Evolutionary conservation across 2,329 filamentous ascomycete species (phyloP).

Genomic region (Xylaria sp.): DNA sequence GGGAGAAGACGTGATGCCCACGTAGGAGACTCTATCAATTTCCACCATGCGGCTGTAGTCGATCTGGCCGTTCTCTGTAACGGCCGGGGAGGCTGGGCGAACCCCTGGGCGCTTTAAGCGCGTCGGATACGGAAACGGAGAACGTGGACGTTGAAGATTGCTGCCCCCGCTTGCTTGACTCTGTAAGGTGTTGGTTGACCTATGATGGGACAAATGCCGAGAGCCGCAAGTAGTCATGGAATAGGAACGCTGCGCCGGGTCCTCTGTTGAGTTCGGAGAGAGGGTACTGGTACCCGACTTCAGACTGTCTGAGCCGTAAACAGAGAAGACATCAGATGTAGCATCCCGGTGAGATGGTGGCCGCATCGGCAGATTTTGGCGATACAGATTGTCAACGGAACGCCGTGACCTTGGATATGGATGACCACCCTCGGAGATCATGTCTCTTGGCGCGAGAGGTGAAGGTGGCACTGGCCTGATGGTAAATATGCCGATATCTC

Average conservation of each 20-base stretch:
- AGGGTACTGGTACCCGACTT: slow-evolving; percentile 56
- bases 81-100: slow-evolving; percentile 59
- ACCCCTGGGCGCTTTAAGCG: slow-evolving; percentile 65
- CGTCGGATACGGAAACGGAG: slow-evolving; percentile 68
- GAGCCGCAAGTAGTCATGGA: slow-evolving; percentile 65
- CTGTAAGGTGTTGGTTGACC: slow-evolving; percentile 59
- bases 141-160: slow-evolving; percentile 62
- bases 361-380: slow-evolving; percentile 55
- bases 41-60: slow-evolving; percentile 63
- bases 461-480: slow-evolving; percentile 57
- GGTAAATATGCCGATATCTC: slow-evolving; percentile 71
- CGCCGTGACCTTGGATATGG: slow-evolving; percentile 46
- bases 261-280: slow-evolving; percentile 55
- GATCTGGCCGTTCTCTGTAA: slow-evolving; percentile 58
- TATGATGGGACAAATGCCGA: slow-evolving; percentile 57
- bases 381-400: slow-evolving; percentile 47
- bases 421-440: slow-evolving; percentile 46
- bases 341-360: slow-evolving; percentile 62
- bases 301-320: slow-evolving; percentile 64
- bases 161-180: slow-evolving; percentile 55
- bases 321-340: slow-evolving; percentile 65
- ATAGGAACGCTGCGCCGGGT: slow-evolving; percentile 60
- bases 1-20: slow-evolving; percentile 43
- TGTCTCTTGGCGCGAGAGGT: slow-evolving; percentile 42
- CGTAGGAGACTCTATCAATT: slow-evolving; percentile 59